Evolutionary conservation across 768 basidiomycete species (phyloP).

Genomic region (Infundibulicybe gibba): DNA sequence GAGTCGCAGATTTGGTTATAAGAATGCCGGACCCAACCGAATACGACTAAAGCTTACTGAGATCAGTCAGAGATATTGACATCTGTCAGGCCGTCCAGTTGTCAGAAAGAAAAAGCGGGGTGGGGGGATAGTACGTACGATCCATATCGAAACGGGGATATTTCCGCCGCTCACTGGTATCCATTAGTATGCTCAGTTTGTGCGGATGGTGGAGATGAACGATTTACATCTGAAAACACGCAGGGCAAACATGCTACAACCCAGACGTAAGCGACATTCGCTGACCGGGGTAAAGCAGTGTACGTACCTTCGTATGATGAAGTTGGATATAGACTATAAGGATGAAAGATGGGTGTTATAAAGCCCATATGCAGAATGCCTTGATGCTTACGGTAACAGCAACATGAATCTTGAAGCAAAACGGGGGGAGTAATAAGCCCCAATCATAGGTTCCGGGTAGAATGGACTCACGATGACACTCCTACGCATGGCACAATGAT

Average conservation of each 20-base stretch:
- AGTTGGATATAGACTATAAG: conserved; percentile 42
- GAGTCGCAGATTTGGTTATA: conserved; percentile 2
- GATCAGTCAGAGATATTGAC: conserved; percentile 36
- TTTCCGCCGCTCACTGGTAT: conserved; percentile 44
- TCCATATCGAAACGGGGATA: conserved; percentile 33
- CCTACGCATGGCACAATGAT: conserved; percentile 24
- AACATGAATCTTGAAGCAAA: conserved; percentile 42
- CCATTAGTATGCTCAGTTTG: background rate
- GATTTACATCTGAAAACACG: conserved; percentile 48
- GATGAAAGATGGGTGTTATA: background rate
- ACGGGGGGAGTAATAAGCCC: background rate
- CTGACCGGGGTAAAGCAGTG: background rate
- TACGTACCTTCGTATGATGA: conserved; percentile 34
- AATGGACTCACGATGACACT: conserved; percentile 42
- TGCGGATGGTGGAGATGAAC: background rate
- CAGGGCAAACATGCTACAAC: conserved; percentile 41
- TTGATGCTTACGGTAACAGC: conserved; percentile 41
- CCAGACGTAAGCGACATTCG: background rate
- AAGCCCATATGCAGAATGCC: background rate
- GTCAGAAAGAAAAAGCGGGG: background rate
- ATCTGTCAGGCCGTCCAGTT: conserved; percentile 23
- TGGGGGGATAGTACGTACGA: conserved; percentile 27
- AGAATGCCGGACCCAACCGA: background rate
- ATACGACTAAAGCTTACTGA: conserved; percentile 30
- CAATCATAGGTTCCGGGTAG: background rate